These are phyloP conservation scores for Ganoderma sinense DNA, from an alignment of 1,284 basidiomycete genomes.

Conservation along the genomic window DNA sequence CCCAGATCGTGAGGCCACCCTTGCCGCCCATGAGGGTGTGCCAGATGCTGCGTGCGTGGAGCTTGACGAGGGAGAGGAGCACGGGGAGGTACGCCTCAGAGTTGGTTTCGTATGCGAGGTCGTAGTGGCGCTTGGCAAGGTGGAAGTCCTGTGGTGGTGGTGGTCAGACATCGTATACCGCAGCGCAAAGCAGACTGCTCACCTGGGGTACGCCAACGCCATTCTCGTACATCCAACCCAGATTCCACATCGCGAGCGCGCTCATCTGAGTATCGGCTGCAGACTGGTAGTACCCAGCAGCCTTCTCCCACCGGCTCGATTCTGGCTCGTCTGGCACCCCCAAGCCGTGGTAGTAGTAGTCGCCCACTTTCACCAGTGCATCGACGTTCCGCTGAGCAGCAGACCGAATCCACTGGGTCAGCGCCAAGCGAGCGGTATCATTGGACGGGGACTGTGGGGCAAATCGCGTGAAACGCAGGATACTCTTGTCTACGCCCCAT, in stretches of 20 bases:
- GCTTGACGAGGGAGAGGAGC: slow-evolving; percentile 79
- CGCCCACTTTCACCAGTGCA: slow-evolving; percentile 95
- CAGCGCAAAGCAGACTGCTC: slow-evolving; percentile 21
- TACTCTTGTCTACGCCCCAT: slow-evolving; percentile 68
- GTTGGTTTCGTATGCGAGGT: slow-evolving; percentile 88
- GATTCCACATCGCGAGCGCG: slow-evolving; percentile 97
- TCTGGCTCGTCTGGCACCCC: slow-evolving; percentile 75
- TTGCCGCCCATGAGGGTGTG: slow-evolving; percentile 76
- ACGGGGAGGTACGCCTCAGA: slow-evolving; percentile 91
- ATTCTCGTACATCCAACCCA: slow-evolving; percentile 99
- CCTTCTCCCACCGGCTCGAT: slow-evolving; percentile 79
- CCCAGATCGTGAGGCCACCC: slow-evolving; percentile 73
- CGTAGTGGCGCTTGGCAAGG: slow-evolving; percentile 96
- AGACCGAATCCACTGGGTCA: slow-evolving; percentile 94
- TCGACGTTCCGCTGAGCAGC: slow-evolving; percentile 95
- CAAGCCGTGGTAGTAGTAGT: slow-evolving; percentile 93
- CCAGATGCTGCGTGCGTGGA: slow-evolving; percentile 89
- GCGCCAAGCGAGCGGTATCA: slow-evolving; percentile 81
- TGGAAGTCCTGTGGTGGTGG: slow-evolving; percentile 82
- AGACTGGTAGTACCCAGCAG: slow-evolving; percentile 92
- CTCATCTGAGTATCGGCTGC: slow-evolving; percentile 92
- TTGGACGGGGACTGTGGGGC: slow-evolving; percentile 75
- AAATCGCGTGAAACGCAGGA: slow-evolving; percentile 73
- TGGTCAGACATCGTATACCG: background rate
- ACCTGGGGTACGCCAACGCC: slow-evolving; percentile 91